phyloP scores from a whole-genome alignment of 2,329 filamentous ascomycete genomes.

The Phyllosticta paracitricarpa region DNA sequence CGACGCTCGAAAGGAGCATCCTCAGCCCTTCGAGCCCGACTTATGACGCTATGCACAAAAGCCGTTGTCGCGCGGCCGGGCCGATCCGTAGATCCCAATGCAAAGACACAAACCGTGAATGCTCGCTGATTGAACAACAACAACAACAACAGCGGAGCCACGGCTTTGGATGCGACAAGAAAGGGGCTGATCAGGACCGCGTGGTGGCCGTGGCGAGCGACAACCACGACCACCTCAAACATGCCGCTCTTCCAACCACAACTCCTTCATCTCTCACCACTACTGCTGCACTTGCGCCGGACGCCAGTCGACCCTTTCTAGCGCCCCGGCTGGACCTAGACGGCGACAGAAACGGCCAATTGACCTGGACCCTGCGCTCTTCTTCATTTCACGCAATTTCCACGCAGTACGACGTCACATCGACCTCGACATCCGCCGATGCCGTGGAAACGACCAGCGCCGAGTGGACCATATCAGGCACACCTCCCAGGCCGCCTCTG shows the following conservation, averaged over 20 bases:
- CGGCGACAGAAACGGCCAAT: neutral
- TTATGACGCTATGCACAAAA: neutral
- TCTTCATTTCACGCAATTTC: neutral
- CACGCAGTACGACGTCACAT: neutral
- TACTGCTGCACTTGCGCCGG: neutral
- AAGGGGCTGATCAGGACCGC: constrained; percentile 4
- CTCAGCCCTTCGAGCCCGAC: neutral
- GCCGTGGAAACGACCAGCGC: neutral
- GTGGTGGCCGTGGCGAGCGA: neutral
- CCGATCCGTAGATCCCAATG: constrained; percentile 9
- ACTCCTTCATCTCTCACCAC: neutral
- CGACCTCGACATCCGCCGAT: neutral
- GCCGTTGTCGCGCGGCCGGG: neutral
- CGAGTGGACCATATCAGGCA: neutral
- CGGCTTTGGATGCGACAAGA: neutral
- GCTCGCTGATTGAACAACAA: neutral
- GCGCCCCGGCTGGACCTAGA: neutral
- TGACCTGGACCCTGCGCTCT: neutral
- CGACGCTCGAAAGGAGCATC: neutral
- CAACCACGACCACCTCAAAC: neutral
- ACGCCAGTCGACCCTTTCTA: neutral
- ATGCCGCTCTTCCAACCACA: neutral
- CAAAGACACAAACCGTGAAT: neutral
- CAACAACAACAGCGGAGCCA: neutral
- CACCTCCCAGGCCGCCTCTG: neutral